Conservation (phyloP, 352 stramenopile species). For the Pythium utonaiense region DNA sequence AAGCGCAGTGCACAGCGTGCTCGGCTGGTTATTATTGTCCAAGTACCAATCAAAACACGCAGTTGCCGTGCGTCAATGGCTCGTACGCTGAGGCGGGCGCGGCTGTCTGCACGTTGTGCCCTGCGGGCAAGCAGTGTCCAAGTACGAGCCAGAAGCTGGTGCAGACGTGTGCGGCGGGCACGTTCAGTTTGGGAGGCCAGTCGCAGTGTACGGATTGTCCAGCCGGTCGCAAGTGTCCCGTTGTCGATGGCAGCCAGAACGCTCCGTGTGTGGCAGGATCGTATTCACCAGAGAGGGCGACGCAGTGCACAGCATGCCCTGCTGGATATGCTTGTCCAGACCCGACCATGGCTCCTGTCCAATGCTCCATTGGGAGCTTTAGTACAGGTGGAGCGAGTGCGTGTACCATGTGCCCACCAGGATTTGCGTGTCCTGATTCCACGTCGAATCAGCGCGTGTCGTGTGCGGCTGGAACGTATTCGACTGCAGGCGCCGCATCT, state of each 20-base stretch:
- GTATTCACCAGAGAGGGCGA: conserved; percentile 33
- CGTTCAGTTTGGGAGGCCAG: conserved; percentile 60
- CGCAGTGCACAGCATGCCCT: conserved; percentile 65
- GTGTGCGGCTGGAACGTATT: conserved; percentile 58
- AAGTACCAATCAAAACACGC: conserved; percentile 34
- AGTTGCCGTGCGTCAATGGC: conserved; percentile 44
- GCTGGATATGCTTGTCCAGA: conserved; percentile 51
- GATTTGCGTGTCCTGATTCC: conserved; percentile 71
- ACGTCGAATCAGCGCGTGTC: conserved; percentile 40
- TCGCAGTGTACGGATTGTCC: conserved; percentile 42
- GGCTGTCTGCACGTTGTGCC: conserved; percentile 43
- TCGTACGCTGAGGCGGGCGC: conserved; percentile 47
- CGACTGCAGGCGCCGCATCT: conserved; percentile 36
- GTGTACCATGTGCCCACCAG: conserved; percentile 62
- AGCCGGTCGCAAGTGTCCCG: conserved; percentile 51
- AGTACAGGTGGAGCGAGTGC: conserved; percentile 42
- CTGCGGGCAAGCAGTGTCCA: conserved; percentile 60
- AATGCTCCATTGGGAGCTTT: conserved; percentile 58
- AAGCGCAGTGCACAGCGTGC: conserved; percentile 54
- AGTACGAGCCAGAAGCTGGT: conserved; percentile 32
- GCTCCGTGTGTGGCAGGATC: conserved; percentile 36
- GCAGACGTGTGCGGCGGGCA: conserved; percentile 44
- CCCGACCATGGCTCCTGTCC: conserved; percentile 25
- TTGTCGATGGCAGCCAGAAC: conserved; percentile 45
- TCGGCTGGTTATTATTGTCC: conserved; percentile 57